Evolutionary conservation across 495 filamentous ascomycete genomes (phyloP).

Genomic region (Tetracladium setigerum): DNA sequence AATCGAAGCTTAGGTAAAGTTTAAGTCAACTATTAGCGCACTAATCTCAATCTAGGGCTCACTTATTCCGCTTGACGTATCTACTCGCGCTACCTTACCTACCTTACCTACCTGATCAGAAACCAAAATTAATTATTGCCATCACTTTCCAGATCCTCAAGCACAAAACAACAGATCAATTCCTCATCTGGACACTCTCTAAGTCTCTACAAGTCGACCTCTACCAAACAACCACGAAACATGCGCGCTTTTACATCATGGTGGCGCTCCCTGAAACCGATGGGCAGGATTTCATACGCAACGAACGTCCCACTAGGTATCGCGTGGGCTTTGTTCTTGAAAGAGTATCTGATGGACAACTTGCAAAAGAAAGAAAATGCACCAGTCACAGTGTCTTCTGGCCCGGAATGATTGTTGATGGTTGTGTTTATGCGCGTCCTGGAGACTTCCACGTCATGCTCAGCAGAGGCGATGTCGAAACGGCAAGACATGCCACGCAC

Average conservation of each 20-base stretch:
- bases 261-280: constrained; percentile 15
- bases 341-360: constrained; percentile 12
- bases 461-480: too few relatives aligned
- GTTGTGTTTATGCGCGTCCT: constrained; percentile 12
- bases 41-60: constrained; percentile 6
- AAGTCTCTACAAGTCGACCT: constrained; percentile 11
- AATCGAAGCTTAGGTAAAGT: constrained; percentile 8
- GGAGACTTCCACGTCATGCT: too few relatives aligned
- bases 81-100: constrained; percentile 7
- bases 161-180: constrained; percentile 16
- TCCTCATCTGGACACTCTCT: constrained; percentile 16
- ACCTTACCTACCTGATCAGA: constrained; percentile 9
- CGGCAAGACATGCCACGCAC: too few relatives aligned
- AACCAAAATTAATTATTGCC: constrained; percentile 15
- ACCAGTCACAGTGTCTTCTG: constrained; percentile 14
- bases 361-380: constrained; percentile 15
- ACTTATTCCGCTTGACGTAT: constrained; percentile 11
- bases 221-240: constrained; percentile 17
- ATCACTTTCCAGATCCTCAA: constrained; percentile 18
- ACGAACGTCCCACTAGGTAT: constrained; percentile 16
- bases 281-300: constrained; percentile 17
- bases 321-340: constrained; percentile 15
- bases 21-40: constrained; percentile 7
- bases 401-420: constrained; percentile 15
- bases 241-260: constrained; percentile 19